Conservation (phyloP, 768 basidiomycete species). For the Trametes cinnabarina region DNA sequence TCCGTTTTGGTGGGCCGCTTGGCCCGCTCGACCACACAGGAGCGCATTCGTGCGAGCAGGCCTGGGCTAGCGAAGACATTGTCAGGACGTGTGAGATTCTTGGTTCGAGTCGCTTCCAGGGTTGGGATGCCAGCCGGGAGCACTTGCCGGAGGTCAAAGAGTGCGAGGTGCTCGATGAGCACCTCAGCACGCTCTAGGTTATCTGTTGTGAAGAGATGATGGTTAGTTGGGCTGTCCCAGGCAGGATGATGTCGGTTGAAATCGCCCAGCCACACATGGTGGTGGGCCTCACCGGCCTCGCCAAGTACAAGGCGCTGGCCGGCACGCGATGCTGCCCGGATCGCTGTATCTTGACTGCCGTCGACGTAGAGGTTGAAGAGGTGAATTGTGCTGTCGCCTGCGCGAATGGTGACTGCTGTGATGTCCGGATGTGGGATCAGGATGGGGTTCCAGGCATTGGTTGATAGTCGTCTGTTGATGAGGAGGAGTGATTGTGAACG, state of each 20-base stretch:
- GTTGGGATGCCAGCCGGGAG: conserved; percentile 38
- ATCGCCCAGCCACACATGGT: conserved; percentile 35
- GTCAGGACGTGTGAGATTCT: conserved; percentile 40
- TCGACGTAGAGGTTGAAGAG: conserved; percentile 43
- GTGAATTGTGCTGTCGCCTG: conserved; percentile 12
- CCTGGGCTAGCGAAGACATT: conserved; percentile 39
- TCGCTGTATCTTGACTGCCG: conserved; percentile 23
- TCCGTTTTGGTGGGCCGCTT: conserved; percentile 32
- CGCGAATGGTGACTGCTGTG: conserved; percentile 27
- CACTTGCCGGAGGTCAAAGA: conserved; percentile 31
- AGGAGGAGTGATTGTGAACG: conserved; percentile 12
- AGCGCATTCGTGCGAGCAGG: conserved; percentile 22
- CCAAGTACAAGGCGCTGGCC: neutral
- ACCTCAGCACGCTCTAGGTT: conserved; percentile 24
- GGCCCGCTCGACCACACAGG: conserved; percentile 28
- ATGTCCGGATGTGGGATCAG: conserved; percentile 26
- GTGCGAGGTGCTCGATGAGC: conserved; percentile 29
- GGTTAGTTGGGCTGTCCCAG: conserved; percentile 37
- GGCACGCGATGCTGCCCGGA: conserved; percentile 11
- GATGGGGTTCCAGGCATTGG: conserved; percentile 17
- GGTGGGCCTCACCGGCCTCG: neutral
- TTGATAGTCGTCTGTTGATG: conserved; percentile 9
- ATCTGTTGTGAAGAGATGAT: conserved; percentile 35
- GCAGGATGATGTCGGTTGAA: conserved; percentile 41
- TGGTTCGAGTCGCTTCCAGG: conserved; percentile 26